phyloP scores from a whole-genome alignment of 2,329 filamentous ascomycete genomes.

The Lecanicillium sp. region DNA sequence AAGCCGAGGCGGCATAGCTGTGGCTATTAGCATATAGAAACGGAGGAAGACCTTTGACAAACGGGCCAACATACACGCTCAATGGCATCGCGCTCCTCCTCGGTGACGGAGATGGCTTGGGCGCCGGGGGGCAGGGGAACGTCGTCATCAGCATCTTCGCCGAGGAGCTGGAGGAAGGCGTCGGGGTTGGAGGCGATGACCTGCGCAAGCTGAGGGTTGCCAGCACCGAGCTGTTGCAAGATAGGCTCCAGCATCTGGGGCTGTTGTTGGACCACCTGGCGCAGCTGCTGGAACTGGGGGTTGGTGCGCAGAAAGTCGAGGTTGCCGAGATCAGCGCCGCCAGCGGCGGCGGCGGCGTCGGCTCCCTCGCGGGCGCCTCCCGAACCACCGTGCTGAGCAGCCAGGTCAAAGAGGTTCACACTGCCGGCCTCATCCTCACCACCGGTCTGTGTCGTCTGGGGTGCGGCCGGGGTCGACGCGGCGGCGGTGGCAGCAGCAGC shows the following conservation, averaged over 20 bases:
- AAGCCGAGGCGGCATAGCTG: constrained; percentile 91
- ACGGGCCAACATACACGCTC: constrained; percentile 62
- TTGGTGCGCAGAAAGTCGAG: constrained; percentile 94
- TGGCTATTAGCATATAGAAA: background rate
- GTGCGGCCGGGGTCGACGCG: constrained; percentile 33
- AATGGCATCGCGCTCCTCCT: constrained; percentile 94
- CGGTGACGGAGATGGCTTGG: constrained; percentile 84
- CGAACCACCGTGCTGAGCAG: constrained; percentile 62
- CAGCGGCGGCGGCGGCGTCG: constrained; percentile 43
- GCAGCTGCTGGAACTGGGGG: constrained; percentile 94
- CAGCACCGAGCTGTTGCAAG: constrained; percentile 87
- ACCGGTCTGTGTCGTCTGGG: constrained; percentile 34
- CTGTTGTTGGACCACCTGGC: constrained; percentile 94
- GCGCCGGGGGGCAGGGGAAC: constrained; percentile 80
- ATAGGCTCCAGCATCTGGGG: constrained; percentile 98
- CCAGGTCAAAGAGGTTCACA: constrained; percentile 89
- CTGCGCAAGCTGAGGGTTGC: constrained; percentile 89
- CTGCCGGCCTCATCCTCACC: constrained; percentile 56
- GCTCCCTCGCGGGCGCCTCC: constrained; percentile 37
- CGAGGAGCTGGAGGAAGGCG: constrained; percentile 83
- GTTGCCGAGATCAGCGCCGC: constrained; percentile 59
- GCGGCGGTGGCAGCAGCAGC: constrained; percentile 38
- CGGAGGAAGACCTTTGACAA: background rate
- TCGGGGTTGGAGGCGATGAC: constrained; percentile 89
- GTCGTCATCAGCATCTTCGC: constrained; percentile 82